Evolutionary conservation across 2,329 filamentous ascomycete genomes (phyloP), one percentile per base, ranked within the genome.

Genomic region (Colletotrichum zoysiae): DNA sequence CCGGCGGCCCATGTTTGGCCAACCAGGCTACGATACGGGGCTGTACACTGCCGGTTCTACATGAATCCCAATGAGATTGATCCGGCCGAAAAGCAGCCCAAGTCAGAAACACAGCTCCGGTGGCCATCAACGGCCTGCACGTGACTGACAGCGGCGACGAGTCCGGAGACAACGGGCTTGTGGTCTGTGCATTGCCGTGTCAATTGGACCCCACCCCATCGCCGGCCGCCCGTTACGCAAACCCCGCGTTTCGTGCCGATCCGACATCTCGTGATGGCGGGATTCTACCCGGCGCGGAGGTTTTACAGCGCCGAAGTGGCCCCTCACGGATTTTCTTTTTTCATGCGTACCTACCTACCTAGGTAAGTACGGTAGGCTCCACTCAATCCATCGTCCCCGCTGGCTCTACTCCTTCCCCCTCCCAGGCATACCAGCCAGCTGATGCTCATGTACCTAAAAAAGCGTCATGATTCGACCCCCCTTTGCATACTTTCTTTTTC

Each of bases 401-500:
- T 42, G 69, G 40, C 12, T 35, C n/a, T 30, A 40, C 53, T 65
- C 58, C 60, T 60, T 48, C 30, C 16, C 18, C 30, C 50, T 44
- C 44, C 46, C 42, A 26, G 30, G 35, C 46, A 55, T 35, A 46
- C 3, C 46, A 50, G 59, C 55, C 38, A 70, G 56, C 26, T 16
- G 7, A 53, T 38, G 40, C 59, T 56, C 40, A 50, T 30, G 59
- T 35, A 30, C 30, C 30, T 30, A 46, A 40, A 26, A 26, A 40
- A 44, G 48, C 65, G 70, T 65, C 70, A 65, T 65, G 42, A 65
- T 65, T 60, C 64, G 60, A 69, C 26, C 23, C 20, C 16, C 30
- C 11, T 35, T 46, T 42, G 35, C 2, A 2, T 12, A 5, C 46
- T 72, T 72, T 65, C 66, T 72, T 72, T 65, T 72, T 70, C 53